A percentile compares a stretch with the other conserved stretches of the same genome.
Evolutionary conservation across 306 rosid species (phyloP).

Genomic region (Quercus dentata): DNA sequence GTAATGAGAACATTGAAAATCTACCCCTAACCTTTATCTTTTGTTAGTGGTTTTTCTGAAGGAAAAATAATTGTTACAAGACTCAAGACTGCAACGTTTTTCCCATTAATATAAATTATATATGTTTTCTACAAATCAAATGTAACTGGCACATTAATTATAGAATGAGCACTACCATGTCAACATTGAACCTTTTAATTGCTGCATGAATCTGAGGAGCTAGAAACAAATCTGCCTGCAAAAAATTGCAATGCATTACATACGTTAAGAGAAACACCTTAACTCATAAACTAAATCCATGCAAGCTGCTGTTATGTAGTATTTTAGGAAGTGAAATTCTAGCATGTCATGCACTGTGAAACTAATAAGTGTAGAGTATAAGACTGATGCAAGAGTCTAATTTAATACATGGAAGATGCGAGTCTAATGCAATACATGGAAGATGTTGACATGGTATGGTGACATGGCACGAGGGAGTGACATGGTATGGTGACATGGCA

Average conservation of each 20-base stretch:
- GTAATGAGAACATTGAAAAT: not conserved
- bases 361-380: not conserved
- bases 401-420: too few relatives aligned
- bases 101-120: not conserved
- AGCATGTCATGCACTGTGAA: not conserved
- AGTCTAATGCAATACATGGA: too few relatives aligned
- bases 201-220: constrained; percentile 68
- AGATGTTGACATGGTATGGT: too few relatives aligned
- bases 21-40: too few relatives aligned
- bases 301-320: not conserved
- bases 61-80: too few relatives aligned
- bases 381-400: too few relatives aligned
- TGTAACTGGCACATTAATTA: not conserved
- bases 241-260: constrained; percentile 30
- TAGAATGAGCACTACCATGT: constrained; percentile 48
- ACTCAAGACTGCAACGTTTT: too few relatives aligned
- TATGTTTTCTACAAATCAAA: not conserved
- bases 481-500: too few relatives aligned
- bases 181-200: constrained; percentile 38
- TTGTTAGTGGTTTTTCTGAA: too few relatives aligned
- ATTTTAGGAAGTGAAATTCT: not conserved
- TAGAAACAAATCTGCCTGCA: constrained; percentile 86
- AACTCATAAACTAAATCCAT: not conserved
- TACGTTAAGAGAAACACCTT: not conserved
- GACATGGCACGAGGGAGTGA: too few relatives aligned